Percentiles rank a stretch among this genome's conserved stretches.
phyloP scores from a whole-genome alignment of 2,329 filamentous ascomycete species.

The Aspergillus brunneoviolaceus region DNA sequence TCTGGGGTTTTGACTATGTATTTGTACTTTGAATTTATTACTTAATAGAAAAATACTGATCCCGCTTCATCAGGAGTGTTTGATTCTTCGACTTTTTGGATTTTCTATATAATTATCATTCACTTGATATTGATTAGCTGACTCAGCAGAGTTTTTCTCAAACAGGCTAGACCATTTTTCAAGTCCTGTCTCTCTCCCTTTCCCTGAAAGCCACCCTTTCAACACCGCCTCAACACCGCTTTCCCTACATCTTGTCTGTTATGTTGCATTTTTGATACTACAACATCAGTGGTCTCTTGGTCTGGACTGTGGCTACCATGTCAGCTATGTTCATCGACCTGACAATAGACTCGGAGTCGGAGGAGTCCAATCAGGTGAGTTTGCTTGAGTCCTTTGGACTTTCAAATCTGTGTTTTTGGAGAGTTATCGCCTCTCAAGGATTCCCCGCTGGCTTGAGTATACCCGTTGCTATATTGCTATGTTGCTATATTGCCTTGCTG shows the following conservation, averaged over 20 bases:
- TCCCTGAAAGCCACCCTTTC: neutral
- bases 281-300: neutral
- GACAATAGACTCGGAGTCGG: conserved; percentile 26
- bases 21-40: no score
- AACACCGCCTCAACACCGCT: neutral
- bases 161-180: neutral
- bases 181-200: neutral
- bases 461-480: neutral
- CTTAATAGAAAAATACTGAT: neutral
- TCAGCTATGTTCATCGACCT: conserved; percentile 27
- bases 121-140: neutral
- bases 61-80: neutral
- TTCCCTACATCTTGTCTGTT: neutral
- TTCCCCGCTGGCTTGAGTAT: neutral
- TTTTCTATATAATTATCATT: neutral
- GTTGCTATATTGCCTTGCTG: neutral
- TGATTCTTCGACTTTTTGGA: neutral
- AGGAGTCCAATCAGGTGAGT: conserved; percentile 13
- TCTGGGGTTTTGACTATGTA: no score
- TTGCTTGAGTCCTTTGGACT: neutral
- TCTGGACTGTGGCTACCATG: neutral
- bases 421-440: neutral
- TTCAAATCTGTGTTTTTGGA: neutral
- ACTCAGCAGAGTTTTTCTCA: neutral
- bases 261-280: neutral